Evolutionary conservation across 805 yeast genomes (phyloP), one percentile per base, ranked within the genome.

Genomic region (Kuraishia borneana): DNA sequence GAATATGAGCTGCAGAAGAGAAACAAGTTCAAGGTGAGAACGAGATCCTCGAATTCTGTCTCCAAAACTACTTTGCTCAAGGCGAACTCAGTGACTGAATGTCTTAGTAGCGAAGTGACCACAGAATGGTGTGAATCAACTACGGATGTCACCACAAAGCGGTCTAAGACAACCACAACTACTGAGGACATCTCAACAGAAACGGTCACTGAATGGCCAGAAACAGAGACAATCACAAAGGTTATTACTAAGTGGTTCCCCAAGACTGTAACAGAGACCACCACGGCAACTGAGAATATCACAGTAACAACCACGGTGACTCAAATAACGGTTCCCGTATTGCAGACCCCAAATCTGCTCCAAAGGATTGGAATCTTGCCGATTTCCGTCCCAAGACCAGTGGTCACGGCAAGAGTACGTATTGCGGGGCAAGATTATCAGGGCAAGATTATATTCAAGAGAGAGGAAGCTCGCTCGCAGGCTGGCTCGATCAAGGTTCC

Each of bases 101-200:
- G n/a, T n/a, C n/a, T n/a, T n/a, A n/a, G n/a, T n/a, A n/a, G n/a
- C n/a, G n/a, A n/a, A n/a, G n/a, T n/a, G n/a, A n/a, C n/a, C n/a
- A n/a, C n/a, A n/a, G n/a, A n/a, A n/a, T n/a, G n/a, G n/a, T n/a
- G n/a, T n/a, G n/a, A n/a, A n/a, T n/a, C n/a, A n/a, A n/a, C n/a
- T n/a, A n/a, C n/a, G n/a, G n/a, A n/a, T n/a, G n/a, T n/a, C n/a
- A n/a, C n/a, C n/a, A n/a, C n/a, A n/a, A n/a, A n/a, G n/a, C n/a
- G n/a, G n/a, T n/a, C n/a, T n/a, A n/a, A n/a, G n/a, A n/a, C n/a
- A n/a, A n/a, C n/a, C n/a, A n/a, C n/a, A n/a, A n/a, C n/a, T n/a
- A n/a, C n/a, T n/a, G n/a, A 36, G 21, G 41, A 37, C 22, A 42
- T 41, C 8, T 39, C 39, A 14, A 43, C 48, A 7, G 37, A 35